Base-by-base conservation (phyloP, 2,329 filamentous ascomycete species). In the Fusarium cicatricum region DNA sequence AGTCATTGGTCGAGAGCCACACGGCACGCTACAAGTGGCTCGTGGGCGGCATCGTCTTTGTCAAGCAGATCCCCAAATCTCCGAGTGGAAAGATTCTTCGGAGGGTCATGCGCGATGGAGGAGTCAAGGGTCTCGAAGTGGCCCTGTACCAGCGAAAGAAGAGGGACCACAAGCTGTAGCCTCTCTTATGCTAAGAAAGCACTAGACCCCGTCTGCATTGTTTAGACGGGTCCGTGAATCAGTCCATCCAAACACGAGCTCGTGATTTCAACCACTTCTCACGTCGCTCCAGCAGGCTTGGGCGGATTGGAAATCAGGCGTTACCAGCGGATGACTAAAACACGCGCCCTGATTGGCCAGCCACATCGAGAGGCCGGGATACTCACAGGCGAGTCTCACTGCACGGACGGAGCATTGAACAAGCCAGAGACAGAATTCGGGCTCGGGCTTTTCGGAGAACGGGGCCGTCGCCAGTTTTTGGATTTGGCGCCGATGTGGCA, bases 21-120 rank as follows among this genome's bases (percentile, higher is more conserved):
- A 83, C 89, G 23, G 82, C 85, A 0, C 79, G 75, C 56, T 84
- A 87, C 69, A 92, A 92, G 75, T 82, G 85, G 70, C 78, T 92
- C 57, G 86, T 85, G 5, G 90, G 89, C 0, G 90, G 90, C 1
- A 82, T 92, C n/a, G 75, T 81, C 11, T 90, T 92, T 68, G 77
- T 90, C 4, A 82, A 89, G 29, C 77, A 77, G 11, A 86, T 92
- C 28, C 89, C 90, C n/a, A 92, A 90, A 77, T 90, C 89, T 55
- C 82, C 85, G 3, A 80, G 78, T 37, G 80, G 80, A 1, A 82
- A 82, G 72, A 79, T 82, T 32, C 61, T 82, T 45, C 71, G 80
- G 16, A 68, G 78, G 43, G 55, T 80, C 33, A 67, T 81, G 69
- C 73, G 76, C 43, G 77, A 80, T 28, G 71, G 77, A 11, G 62